Base-by-base conservation (phyloP, 768 basidiomycete genomes). In the Auricularia auricula-judae region DNA sequence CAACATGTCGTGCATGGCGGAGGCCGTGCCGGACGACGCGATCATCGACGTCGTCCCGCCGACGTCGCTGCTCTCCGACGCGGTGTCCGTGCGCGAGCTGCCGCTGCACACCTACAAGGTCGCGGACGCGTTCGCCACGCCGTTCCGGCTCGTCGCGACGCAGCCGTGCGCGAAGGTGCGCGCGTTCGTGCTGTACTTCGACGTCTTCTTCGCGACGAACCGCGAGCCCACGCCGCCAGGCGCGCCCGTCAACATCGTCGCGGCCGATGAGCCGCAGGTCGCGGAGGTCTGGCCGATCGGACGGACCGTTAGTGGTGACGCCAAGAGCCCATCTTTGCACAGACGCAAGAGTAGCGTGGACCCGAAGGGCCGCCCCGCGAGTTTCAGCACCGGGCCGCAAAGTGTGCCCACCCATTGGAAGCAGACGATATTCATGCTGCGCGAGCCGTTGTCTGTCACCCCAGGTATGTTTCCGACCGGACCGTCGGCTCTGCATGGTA, bases 341-440 rank as follows among this genome's bases (percentile, higher is more conserved):
- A 78, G 89, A 35, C 77, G 88, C 36, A 80, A 82, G 65, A 88
- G 87, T 71, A 78, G 81, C n/a, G 75, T 74, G 3, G 71, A 71
- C 0, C 67, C 77, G 8, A 79, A 78, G 61, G 63, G 66, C 33
- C 62, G 67, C 16, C 72, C 85, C 7, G 84, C 81, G 4, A 91
- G 89, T 73, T 91, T 99, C 75, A 95, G 91, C 69, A 98, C 96
- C 0, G 92, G 96, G 0, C 94, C 96, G 10, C 77, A 77, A 69
- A 94, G 91, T 65, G 83, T 84, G 29, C 85, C 91, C 10, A 98
- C 95, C 34, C 96, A 99, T 73, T 98, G 96, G 96, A 94, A 93
- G 72, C 96, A 99, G 72, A 93, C 96, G 0, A 69, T 93, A 2
- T 97, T 99, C 75, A 74, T 98, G 68, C 79, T 99, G 65, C 78